phyloP scores from a whole-genome alignment of 163 green algal genomes.

The Trebouxiophyceae sp. region DNA sequence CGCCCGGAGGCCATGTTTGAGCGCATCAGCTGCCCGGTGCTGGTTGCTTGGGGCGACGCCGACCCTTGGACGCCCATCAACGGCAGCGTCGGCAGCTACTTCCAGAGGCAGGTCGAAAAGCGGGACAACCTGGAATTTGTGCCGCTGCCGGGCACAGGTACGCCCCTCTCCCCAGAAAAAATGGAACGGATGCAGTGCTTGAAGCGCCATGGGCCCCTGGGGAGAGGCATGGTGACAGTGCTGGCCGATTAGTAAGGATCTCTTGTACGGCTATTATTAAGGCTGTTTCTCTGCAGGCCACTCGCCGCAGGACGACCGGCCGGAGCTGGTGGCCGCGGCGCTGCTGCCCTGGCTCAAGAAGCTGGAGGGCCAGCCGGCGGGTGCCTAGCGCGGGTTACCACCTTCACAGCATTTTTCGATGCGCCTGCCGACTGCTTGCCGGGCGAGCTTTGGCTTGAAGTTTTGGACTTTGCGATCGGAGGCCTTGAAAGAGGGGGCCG shows the following conservation, averaged over 20 bases:
- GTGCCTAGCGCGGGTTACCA: too few relatives aligned
- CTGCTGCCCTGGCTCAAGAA: constrained; percentile 10
- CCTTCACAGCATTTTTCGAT: too few relatives aligned
- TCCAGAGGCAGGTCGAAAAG: constrained; percentile 38
- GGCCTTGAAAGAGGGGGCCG: too few relatives aligned
- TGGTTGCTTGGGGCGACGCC: constrained; percentile 69
- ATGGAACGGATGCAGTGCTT: too few relatives aligned
- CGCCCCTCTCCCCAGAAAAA: neutral
- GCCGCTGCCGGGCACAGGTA: constrained; percentile 20
- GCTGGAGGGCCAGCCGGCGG: too few relatives aligned
- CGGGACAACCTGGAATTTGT: constrained; percentile 37
- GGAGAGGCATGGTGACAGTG: too few relatives aligned
- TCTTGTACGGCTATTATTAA: neutral
- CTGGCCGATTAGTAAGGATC: neutral
- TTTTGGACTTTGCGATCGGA: too few relatives aligned
- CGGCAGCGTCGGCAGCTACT: constrained; percentile 72
- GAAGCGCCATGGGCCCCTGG: too few relatives aligned
- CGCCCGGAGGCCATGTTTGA: constrained; percentile 47
- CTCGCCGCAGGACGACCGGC: constrained; percentile 6
- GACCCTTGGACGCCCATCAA: constrained; percentile 84
- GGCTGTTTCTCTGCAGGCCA: constrained; percentile 9
- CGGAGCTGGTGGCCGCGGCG: constrained; percentile 3
- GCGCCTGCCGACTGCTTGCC: too few relatives aligned
- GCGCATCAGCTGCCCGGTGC: constrained; percentile 37
- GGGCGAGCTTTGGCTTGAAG: too few relatives aligned